Base-by-base conservation (phyloP, 768 basidiomycete species). In the Amylocystis lapponica region DNA sequence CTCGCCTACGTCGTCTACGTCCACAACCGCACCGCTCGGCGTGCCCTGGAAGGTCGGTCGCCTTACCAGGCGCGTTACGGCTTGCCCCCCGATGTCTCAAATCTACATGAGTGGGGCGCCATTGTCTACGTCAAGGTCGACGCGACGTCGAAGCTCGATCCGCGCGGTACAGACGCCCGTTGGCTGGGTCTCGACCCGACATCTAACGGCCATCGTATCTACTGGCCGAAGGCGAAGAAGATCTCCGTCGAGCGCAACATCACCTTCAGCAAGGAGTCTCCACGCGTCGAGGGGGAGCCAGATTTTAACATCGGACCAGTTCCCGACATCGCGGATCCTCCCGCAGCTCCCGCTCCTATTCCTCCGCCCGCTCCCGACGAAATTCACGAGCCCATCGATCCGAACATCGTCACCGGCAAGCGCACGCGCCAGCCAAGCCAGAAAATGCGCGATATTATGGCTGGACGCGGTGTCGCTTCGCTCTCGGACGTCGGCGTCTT, bases 1-100 rank as follows among this genome's bases (percentile, higher is more conserved):
- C 51, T 64, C 0, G 40, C 36, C 1, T 59, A 72, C 44, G 62
- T 57, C 0, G 53, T 64, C 0, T 72, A 66, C 58, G 26, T 73
- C 20, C 54, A 60, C 45, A 72, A 72, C 45, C 29, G 60, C 2
- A 59, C 61, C 0, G 48, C 59, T 0, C 65, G 60, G 1, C 49
- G 50, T 12, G 50, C 49, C 0, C 26, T 68, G 8, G 48, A 54
- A 9, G 54, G 56, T 10, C 38, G 17, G 14, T 58, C 56, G 0
- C 61, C 61, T 2, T 48, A 47, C 26, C 52, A 60, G 37, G 43
- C 45, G 17, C 41, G 53, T n/a, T 51, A 35, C 26, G 47, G 49
- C 0, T 7, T 31, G 9, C 41, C 39, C 11, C 57, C 55, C 8
- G 39, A 49, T 39, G 20, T 57, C 8, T 21, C 49, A 7, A 46